Evolutionary conservation across 108 stramenopile genomes (phyloP).

Genomic region (Skeletonema marinoi): DNA sequence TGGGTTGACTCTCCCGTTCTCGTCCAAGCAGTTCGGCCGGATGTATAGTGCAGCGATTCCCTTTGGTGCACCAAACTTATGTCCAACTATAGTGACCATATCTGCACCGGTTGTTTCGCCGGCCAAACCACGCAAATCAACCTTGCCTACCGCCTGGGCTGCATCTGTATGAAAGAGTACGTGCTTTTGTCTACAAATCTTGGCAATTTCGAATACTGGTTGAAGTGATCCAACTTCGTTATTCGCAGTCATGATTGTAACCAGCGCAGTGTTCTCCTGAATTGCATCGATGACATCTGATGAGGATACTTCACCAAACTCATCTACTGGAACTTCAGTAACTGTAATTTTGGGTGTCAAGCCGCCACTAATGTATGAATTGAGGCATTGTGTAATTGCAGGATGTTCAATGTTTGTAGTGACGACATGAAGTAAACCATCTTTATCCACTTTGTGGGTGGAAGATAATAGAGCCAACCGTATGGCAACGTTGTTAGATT

Average conservation of each 20-base stretch:
- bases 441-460: conserved; percentile 11
- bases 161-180: conserved; percentile 97
- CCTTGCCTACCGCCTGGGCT: conserved; percentile 94
- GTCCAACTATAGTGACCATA: conserved; percentile 96
- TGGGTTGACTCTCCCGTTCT: conserved; percentile 40
- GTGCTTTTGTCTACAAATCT: conserved; percentile 60
- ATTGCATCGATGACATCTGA: conserved; percentile 75
- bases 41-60: conserved; percentile 94
- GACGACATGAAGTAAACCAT: conserved; percentile 74
- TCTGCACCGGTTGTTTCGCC: conserved; percentile 71
- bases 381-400: conserved; percentile 79
- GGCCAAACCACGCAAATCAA: conserved; percentile 62
- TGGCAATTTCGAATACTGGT: conserved; percentile 80
- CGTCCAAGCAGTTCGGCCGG: conserved; percentile 59
- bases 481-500: conserved; percentile 97
- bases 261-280: conserved; percentile 72
- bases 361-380: conserved; percentile 31
- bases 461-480: conserved; percentile 67
- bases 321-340: conserved; percentile 86
- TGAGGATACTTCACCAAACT: conserved; percentile 73
- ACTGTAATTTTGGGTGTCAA: conserved; percentile 52
- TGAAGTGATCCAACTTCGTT: conserved; percentile 97
- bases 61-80: conserved; percentile 98
- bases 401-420: conserved; percentile 94
- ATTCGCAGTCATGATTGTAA: conserved; percentile 97